These are phyloP conservation scores for Cryptosporidium sp. DNA, from an alignment of 169 alveolate species.

Conservation along the genomic window DNA sequence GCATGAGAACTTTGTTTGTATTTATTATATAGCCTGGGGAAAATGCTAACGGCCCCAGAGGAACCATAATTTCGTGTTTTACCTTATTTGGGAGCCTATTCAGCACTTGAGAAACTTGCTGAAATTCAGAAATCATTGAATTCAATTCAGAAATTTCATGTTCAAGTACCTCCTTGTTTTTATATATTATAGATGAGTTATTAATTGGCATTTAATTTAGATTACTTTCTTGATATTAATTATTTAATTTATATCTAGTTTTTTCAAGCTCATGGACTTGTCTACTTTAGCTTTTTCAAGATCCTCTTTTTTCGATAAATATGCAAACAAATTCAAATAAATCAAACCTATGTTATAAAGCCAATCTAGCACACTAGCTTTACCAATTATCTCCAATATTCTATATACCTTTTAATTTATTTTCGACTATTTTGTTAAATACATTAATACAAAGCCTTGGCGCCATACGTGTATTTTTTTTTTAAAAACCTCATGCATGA, in stretches of 20 bases:
- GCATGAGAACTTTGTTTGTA: constrained; percentile 62
- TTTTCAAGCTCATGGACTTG: background rate
- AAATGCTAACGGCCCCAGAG: constrained; percentile 71
- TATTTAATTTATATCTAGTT: background rate
- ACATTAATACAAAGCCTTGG: background rate
- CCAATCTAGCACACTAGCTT: no score
- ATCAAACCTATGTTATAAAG: background rate
- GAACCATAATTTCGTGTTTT: constrained; percentile 72
- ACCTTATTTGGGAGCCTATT: constrained; percentile 31
- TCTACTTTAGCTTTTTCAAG: background rate
- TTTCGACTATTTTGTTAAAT: background rate
- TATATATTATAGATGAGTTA: constrained; percentile 34
- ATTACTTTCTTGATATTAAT: background rate
- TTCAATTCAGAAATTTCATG: constrained; percentile 37
- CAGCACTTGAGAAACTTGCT: constrained; percentile 22
- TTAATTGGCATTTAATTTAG: background rate
- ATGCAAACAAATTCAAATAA: background rate
- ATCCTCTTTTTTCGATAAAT: no score
- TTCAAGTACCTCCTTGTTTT: constrained; percentile 37
- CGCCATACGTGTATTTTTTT: constrained; percentile 18
- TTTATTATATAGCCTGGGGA: constrained; percentile 39
- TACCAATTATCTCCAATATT: background rate
- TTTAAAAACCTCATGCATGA: constrained; percentile 2
- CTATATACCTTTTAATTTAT: background rate
- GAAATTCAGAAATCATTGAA: constrained; percentile 35